Percentiles rank a stretch among this genome's conserved stretches.
Conservation (phyloP, 805 yeast species). For the Candida multigemmis region DNA sequence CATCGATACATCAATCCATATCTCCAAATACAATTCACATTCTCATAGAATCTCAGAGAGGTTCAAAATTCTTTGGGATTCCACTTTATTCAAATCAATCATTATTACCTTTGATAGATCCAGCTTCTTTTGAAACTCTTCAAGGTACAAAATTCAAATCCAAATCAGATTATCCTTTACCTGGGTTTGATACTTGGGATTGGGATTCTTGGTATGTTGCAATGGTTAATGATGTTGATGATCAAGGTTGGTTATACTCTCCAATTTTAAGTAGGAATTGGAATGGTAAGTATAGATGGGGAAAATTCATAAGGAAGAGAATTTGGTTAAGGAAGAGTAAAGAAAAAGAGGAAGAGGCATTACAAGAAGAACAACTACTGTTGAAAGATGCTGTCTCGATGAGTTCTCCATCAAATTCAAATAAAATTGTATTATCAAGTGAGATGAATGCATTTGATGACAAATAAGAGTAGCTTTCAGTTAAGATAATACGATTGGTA, state of each 20-base stretch:
- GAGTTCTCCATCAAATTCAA: too few relatives aligned
- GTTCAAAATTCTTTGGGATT: conserved; percentile 42
- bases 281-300: conserved; percentile 54
- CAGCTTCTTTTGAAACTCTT: conserved; percentile 38
- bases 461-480: too few relatives aligned
- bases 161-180: conserved; percentile 35
- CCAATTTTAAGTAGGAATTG: conserved; percentile 43
- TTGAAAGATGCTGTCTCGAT: too few relatives aligned
- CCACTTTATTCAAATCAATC: conserved; percentile 40
- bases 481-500: too few relatives aligned
- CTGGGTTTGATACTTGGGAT: conserved; percentile 48
- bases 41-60: conserved; percentile 47
- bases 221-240: conserved; percentile 66
- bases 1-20: not conserved
- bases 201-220: conserved; percentile 70
- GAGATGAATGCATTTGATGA: too few relatives aligned
- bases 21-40: conserved; percentile 31
- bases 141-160: conserved; percentile 26
- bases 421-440: too few relatives aligned
- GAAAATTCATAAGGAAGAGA: conserved; percentile 58
- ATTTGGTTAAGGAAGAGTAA: conserved; percentile 55
- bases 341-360: too few relatives aligned
- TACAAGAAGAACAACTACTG: too few relatives aligned
- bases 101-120: conserved; percentile 40
- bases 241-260: conserved; percentile 78